Conservation (phyloP, 495 filamentous ascomycete genomes). For the Apodospora peruviana region DNA sequence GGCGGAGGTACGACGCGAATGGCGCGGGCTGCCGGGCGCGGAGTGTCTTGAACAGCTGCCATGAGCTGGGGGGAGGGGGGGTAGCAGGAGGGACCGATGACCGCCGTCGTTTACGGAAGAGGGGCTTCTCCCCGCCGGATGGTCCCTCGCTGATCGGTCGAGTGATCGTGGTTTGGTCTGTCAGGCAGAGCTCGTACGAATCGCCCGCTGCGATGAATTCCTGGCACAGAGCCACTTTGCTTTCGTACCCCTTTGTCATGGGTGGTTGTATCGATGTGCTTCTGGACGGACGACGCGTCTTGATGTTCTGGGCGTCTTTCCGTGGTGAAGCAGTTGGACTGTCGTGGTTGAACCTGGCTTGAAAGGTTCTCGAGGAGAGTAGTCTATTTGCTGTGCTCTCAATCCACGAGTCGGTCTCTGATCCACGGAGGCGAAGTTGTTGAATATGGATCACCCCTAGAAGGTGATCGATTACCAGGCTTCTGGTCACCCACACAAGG, state of each 20-base stretch:
- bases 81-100: conserved; percentile 1
- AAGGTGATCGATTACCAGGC: conserved; percentile 73
- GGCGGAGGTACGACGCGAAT: conserved; percentile 75
- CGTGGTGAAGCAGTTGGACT: background rate
- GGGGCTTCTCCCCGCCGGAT: conserved; percentile 22
- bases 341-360: conserved; percentile 1
- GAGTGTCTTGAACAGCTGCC: conserved; percentile 68
- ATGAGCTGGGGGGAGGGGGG: conserved; percentile 31
- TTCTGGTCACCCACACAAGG: conserved; percentile 71
- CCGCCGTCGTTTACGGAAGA: conserved; percentile 19
- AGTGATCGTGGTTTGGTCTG: conserved; percentile 63
- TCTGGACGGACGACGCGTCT: conserved; percentile 14
- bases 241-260: conserved; percentile 51
- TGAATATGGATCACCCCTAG: conserved; percentile 61
- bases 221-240: conserved; percentile 64
- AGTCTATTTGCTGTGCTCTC: conserved; percentile 27
- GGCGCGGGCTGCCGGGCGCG: conserved; percentile 74
- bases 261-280: conserved; percentile 36
- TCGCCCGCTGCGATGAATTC: conserved; percentile 68
- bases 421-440: conserved; percentile 34
- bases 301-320: conserved; percentile 1
- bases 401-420: conserved; percentile 32
- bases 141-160: conserved; percentile 34
- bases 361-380: conserved; percentile 10
- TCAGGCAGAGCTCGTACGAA: conserved; percentile 92